Base-by-base conservation (phyloP, 129 eudicot genomes). In the Centella asiatica region DNA sequence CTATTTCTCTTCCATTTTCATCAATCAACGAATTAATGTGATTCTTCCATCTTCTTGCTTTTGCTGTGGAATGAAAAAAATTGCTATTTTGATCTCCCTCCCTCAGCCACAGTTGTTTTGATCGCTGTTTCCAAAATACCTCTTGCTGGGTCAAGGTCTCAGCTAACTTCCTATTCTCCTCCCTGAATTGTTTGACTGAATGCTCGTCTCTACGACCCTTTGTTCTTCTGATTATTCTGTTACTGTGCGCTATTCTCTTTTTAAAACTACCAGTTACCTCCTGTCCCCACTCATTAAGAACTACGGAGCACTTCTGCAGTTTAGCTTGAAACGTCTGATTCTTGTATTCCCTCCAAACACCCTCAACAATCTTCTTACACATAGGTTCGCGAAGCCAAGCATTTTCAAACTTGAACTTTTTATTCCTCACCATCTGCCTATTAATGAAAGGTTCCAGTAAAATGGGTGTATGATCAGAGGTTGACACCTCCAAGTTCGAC, bases 11-110 rank as follows among this genome's bases (percentile, higher is more conserved):
- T 0, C 40, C 24, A 0, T 2, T 17, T 0, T 26, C 2, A 28
- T 55, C 14, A 0, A 2, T 0, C 37, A 55, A 2, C 0, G 0
- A 0, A 1, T 0, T 0, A 0, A 50, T 22, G 2, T 7, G 13
- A 10, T 50, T 50, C 0, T 23, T 23, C 13, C 17, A 20, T 13
- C 56, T 1, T 0, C 18, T 7, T 0, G 1, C 2, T 19, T 8
- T 49, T 4, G 55, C 55, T 7, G 55, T 0, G 0, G 7, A 4
- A 2, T 50, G 56, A 10, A 50, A 50, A 0, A 0, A 50, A 0
- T 23, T 50, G 13, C 15, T 20, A 9, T 50, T 50, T 0, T 1
- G 2, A 22, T 50, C 28, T 2, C 56, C 56, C 2, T 20, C 56
- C 3, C 15, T 3, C 0, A 50, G 2, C 56, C 56, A 23, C 0